Base-by-base conservation (phyloP, 805 yeast genomes). In the Schizosaccharomyces japonicus region DNA sequence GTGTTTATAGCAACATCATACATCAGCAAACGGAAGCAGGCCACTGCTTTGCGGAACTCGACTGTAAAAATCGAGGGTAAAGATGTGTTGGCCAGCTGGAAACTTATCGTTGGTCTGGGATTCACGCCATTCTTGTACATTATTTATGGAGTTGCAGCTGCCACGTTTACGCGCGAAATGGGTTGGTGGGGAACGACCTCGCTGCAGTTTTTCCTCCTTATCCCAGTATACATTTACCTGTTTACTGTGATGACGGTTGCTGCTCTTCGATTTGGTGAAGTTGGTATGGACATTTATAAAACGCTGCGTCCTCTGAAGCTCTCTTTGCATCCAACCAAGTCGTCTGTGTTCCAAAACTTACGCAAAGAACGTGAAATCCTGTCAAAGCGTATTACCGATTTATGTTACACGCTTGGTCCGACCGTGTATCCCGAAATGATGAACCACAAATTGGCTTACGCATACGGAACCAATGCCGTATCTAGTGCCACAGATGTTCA, bases 21-120 rank as follows among this genome's bases (percentile, higher is more conserved):
- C 45, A 79, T 82, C 47, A 80, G 95, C 8, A 70, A 67, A 40
- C 66, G 68, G 50, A 84, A 85, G n/a, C n/a, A n/a, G n/a, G n/a
- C n/a, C n/a, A n/a, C n/a, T n/a, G n/a, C n/a, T n/a, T 67, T 87
- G 51, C 85, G 84, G 8, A 77, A 71, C 6, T 84, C 95, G 0
- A 71, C 84, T 0, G 98, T 87, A 21, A 87, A 87, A 60, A 77
- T 87, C 51, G 75, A 76, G 57, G 96, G 94, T 15, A 78, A 75
- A 49, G 98, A 87, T 61, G 95, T 87, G 23, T 73, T 87, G 50
- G 96, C 96, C 1, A 85, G 96, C 1, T 87, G 98, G 98, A 87
- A 87, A 62, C 78, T 87, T 45, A 66, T 87, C 52, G 83, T 87
- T 36, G 76, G 85, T 31, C 71, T 87, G 72, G 92, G 85, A 4